Conservation (phyloP, 768 basidiomycete genomes). For the Sarcodon sp. region DNA sequence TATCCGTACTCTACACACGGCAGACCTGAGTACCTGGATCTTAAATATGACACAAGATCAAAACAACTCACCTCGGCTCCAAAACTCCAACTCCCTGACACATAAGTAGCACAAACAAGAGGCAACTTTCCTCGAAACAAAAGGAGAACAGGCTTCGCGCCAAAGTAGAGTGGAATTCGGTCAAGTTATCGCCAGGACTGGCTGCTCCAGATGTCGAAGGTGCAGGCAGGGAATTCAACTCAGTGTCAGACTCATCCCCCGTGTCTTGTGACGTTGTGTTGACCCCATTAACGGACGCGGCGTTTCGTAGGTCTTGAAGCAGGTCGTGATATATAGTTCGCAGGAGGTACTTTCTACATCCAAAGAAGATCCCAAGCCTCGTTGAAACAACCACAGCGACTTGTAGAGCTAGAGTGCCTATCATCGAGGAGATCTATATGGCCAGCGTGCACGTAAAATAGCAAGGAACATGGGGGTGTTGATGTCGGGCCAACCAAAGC, state of each 20-base stretch:
- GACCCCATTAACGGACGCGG: conserved; percentile 4
- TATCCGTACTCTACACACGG: conserved; percentile 38
- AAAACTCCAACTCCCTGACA: conserved; percentile 52
- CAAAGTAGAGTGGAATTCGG: conserved; percentile 35
- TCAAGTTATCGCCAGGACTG: background rate
- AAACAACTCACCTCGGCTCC: conserved; percentile 33
- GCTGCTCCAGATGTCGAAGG: conserved; percentile 14
- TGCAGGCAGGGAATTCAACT: conserved; percentile 26
- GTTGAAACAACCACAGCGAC: background rate
- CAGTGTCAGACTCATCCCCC: conserved; percentile 11
- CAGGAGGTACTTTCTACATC: conserved; percentile 47
- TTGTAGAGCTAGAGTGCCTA: no score
- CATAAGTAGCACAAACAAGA: conserved; percentile 60
- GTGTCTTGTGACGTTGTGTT: conserved; percentile 4
- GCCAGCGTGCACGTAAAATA: no score
- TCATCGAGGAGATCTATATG: no score
- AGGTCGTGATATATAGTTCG: conserved; percentile 49
- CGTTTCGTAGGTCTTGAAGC: conserved; percentile 18
- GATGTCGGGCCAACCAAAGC: no score
- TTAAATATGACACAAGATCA: background rate
- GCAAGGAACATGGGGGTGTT: no score
- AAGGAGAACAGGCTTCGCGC: conserved; percentile 51
- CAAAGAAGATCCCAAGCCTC: conserved; percentile 40
- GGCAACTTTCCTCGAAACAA: conserved; percentile 65
- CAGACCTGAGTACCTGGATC: background rate